A percentile compares a stretch with the other conserved stretches of the same genome.
These are phyloP conservation scores for Babesia caballi DNA, from an alignment of 169 alveolate genomes.

Conservation along the genomic window DNA sequence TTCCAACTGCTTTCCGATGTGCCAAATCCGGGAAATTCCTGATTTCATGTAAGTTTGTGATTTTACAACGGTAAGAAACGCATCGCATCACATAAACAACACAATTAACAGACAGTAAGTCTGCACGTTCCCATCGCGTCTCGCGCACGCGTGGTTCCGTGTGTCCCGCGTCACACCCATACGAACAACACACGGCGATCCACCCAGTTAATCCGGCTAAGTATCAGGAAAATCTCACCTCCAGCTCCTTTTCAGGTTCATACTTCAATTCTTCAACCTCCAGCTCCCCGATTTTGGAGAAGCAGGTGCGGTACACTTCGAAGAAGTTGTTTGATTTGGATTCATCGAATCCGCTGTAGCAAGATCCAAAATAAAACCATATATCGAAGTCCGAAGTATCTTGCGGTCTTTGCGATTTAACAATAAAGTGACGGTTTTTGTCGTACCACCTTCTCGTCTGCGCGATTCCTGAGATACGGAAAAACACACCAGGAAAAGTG, in stretches of 20 bases:
- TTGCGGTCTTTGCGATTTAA: constrained; percentile 4
- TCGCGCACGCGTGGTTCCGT: too few relatives aligned
- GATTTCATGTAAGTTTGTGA: not conserved
- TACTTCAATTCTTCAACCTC: constrained; percentile 11
- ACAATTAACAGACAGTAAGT: too few relatives aligned
- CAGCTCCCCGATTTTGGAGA: constrained; percentile 10
- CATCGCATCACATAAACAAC: too few relatives aligned
- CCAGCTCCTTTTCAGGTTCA: not conserved
- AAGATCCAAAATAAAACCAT: constrained; percentile 28
- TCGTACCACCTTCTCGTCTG: constrained; percentile 38
- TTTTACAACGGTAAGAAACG: too few relatives aligned
- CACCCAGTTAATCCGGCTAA: too few relatives aligned
- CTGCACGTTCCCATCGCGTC: too few relatives aligned
- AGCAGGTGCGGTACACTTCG: constrained; percentile 25
- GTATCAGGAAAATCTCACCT: not conserved
- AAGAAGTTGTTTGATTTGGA: constrained; percentile 19
- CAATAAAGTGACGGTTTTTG: constrained; percentile 14
- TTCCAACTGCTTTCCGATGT: constrained; percentile 29
- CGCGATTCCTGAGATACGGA: not conserved
- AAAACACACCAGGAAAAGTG: too few relatives aligned
- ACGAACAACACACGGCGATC: too few relatives aligned
- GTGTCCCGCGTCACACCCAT: too few relatives aligned
- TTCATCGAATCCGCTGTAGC: constrained; percentile 41
- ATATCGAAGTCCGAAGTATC: constrained; percentile 22
- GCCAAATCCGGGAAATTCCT: constrained; percentile 32